Evolutionary conservation across 2,329 filamentous ascomycete species (phyloP).

Genomic region (Ceratocystis harringtonii): DNA sequence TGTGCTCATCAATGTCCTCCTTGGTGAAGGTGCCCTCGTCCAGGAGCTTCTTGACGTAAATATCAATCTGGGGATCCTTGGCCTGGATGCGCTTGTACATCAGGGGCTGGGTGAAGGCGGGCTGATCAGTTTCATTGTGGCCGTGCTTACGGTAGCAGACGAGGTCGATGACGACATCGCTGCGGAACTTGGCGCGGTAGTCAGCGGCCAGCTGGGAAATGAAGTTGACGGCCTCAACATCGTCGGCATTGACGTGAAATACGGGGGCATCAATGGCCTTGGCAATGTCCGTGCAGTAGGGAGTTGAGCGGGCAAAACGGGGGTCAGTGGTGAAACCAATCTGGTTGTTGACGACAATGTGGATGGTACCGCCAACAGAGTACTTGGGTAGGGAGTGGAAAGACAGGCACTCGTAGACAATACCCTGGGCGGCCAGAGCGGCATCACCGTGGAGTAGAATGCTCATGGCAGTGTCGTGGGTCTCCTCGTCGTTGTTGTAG

Average conservation of each 20-base stretch:
- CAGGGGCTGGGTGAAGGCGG: conserved; percentile 95
- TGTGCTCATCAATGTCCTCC: conserved; percentile 96
- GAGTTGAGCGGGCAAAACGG: conserved; percentile 89
- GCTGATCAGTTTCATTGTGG: conserved; percentile 99
- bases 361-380: conserved; percentile 92
- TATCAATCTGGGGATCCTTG: conserved; percentile 73
- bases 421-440: conserved; percentile 87
- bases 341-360: conserved; percentile 98
- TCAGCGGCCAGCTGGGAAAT: conserved; percentile 94
- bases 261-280: conserved; percentile 97
- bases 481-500: conserved; percentile 93
- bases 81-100: conserved; percentile 98
- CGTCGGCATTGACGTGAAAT: conserved; percentile 98
- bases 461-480: conserved; percentile 82
- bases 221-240: conserved; percentile 96
- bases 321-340: conserved; percentile 99
- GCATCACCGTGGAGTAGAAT: conserved; percentile 94
- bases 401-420: conserved; percentile 96
- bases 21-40: conserved; percentile 91
- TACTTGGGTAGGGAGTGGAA: conserved; percentile 93
- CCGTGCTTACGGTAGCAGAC: conserved; percentile 98
- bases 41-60: conserved; percentile 81
- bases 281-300: conserved; percentile 98
- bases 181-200: conserved; percentile 97
- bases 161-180: conserved; percentile 93